Base-by-base conservation (phyloP, 768 basidiomycete genomes). In the Boletales sp. region DNA sequence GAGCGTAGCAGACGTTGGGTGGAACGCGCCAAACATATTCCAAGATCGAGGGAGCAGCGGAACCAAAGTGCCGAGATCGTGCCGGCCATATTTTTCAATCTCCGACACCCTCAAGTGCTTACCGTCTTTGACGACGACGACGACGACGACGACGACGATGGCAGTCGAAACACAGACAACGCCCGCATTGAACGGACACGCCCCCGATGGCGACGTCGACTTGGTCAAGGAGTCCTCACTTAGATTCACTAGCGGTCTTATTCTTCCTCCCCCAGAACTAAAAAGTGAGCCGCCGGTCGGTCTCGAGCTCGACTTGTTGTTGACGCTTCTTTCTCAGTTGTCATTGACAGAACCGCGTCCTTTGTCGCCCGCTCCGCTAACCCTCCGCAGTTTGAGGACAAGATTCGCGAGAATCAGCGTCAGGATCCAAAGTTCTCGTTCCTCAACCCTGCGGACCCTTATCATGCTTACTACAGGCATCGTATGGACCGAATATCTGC, bases 401-500 rank as follows among this genome's bases (percentile, higher is more conserved):
- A 95, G 73, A 93, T 99, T 69, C 84, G 94, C 60, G 94, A 97
- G 72, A 88, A 90, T 62, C 94, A 94, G 71, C 90, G 93, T 72
- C 81, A 84, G 57, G 95, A 98, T 76, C 92, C 94, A 50, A 95
- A 96, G 73, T 99, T 98, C 78, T 93, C 95, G 50, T 99, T 99
- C 77, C 81, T 99, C 69, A 95, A 95, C 74, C 86, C 91, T 54
- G 82, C 83, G 43, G 96, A 99, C 77, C 92, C 96, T 57, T 99
- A 96, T 74, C 92, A 98, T 84, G 90, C 90, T 53, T 98, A 99
- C 73, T 99, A 99, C 67, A 84, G 90, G 65, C 83, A 94, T 75
- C 84, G 88, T 64, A 82, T 95, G 73, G 90, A 93, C 42, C 84
- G 83, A 65, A 81, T 93, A 55, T 72, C 80, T 46, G 82, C 82